A percentile compares a stretch with the other conserved stretches of the same genome.
These are phyloP conservation scores for Fusarium sp. DNA, from an alignment of 2,329 filamentous ascomycete species.

Conservation along the genomic window DNA sequence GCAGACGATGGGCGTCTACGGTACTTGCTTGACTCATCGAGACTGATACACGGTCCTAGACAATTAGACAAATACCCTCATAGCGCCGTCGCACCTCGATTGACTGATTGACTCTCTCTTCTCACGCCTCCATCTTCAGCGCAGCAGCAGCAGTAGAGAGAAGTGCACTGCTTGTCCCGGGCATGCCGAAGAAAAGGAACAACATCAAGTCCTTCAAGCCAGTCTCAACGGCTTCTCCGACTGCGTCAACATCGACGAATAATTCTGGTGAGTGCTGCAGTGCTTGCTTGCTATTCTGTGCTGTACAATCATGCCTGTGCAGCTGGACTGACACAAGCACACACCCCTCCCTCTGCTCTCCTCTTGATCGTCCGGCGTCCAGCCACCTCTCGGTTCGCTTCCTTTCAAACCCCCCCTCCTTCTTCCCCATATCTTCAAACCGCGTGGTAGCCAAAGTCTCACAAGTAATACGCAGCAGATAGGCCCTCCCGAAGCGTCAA, in stretches of 20 bases:
- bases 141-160: neutral
- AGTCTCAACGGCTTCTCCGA: constrained; percentile 62
- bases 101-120: constrained; percentile 6
- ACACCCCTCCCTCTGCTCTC: constrained; percentile 21
- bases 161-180: constrained; percentile 35
- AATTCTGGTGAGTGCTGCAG: constrained; percentile 41
- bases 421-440: constrained; percentile 32
- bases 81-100: constrained; percentile 19
- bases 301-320: neutral
- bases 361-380: constrained; percentile 18
- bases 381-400: constrained; percentile 41
- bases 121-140: constrained; percentile 15
- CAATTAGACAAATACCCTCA: constrained; percentile 34
- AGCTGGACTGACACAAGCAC: constrained; percentile 16
- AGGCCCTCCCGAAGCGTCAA: constrained; percentile 61
- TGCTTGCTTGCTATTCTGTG: neutral
- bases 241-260: constrained; percentile 37
- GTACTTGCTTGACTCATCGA: constrained; percentile 32
- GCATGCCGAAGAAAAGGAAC: constrained; percentile 73
- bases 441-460: constrained; percentile 45
- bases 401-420: constrained; percentile 28
- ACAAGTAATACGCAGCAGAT: constrained; percentile 44
- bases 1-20: neutral
- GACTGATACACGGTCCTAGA: constrained; percentile 26
- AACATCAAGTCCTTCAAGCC: constrained; percentile 67